Evolutionary conservation across 2,329 filamentous ascomycete species (phyloP).

Genomic region (Diaporthe vexans): DNA sequence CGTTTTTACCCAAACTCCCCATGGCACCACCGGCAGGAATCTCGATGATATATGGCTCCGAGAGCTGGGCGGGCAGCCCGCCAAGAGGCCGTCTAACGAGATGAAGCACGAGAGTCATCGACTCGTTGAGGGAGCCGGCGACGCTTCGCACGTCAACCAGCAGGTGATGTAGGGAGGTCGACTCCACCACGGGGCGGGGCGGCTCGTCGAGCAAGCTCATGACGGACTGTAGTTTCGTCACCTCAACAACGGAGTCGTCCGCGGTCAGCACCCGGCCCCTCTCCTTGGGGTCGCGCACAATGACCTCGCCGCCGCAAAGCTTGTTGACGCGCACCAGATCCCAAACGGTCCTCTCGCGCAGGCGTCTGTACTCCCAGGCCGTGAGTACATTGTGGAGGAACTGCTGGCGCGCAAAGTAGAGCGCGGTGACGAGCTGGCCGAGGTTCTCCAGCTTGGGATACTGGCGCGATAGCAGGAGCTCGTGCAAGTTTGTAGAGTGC

Average conservation of each 20-base stretch:
- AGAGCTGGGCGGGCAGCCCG: slow-evolving; percentile 75
- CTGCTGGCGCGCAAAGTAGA: slow-evolving; percentile 89
- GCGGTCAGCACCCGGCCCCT: slow-evolving; percentile 89
- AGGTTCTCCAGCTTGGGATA: slow-evolving; percentile 87
- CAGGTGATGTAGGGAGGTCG: slow-evolving; percentile 82
- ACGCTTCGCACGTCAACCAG: slow-evolving; percentile 88
- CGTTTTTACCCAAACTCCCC: slow-evolving; percentile 72
- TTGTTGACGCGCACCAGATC: slow-evolving; percentile 95
- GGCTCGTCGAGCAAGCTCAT: slow-evolving; percentile 94
- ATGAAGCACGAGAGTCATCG: slow-evolving; percentile 82
- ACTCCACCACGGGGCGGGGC: slow-evolving; percentile 77
- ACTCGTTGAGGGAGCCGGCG: slow-evolving; percentile 80
- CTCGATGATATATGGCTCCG: slow-evolving; percentile 86
- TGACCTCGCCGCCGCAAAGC: slow-evolving; percentile 91
- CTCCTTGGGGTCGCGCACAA: slow-evolving; percentile 89
- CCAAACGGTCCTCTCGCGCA: slow-evolving; percentile 95
- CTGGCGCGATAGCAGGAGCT: slow-evolving; percentile 85
- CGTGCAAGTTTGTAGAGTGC: slow-evolving; percentile 97
- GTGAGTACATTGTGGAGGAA: slow-evolving; percentile 96
- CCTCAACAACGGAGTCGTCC: slow-evolving; percentile 92
- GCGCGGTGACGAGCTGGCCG: slow-evolving; percentile 82
- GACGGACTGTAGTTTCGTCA: slow-evolving; percentile 91
- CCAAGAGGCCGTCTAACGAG: slow-evolving; percentile 80
- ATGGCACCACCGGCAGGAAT: slow-evolving; percentile 82
- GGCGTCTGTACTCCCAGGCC: slow-evolving; percentile 80